phyloP scores from a whole-genome alignment of 1,284 basidiomycete species.

The Cryptococcus sp. region DNA sequence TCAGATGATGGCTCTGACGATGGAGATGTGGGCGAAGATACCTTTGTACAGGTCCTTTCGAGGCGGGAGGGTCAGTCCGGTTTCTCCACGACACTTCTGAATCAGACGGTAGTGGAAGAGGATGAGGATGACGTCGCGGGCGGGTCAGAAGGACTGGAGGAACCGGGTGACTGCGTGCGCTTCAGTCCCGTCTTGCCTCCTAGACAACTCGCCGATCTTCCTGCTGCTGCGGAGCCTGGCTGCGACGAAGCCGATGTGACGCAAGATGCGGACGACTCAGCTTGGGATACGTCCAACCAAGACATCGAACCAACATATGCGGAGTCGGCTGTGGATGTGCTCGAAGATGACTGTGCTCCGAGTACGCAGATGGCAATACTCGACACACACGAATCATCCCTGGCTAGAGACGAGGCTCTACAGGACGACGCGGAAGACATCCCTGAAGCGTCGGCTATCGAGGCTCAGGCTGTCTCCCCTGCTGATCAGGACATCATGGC shows the following conservation, averaged over 20 bases:
- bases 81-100: not conserved
- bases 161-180: not conserved
- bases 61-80: not conserved
- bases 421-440: no score
- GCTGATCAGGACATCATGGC: no score
- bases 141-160: not conserved
- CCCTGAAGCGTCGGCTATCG: no score
- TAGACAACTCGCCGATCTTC: not conserved
- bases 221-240: not conserved
- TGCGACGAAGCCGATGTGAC: constrained; percentile 8
- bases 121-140: not conserved
- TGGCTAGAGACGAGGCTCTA: no score
- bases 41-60: constrained; percentile 17
- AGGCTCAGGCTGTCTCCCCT: no score
- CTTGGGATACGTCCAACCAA: constrained; percentile 7
- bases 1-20: constrained; percentile 21
- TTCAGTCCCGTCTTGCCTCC: constrained; percentile 2
- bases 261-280: constrained; percentile 4
- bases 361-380: no score
- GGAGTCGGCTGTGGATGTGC: not conserved
- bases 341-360: no score
- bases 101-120: constrained; percentile 1
- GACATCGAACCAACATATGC: not conserved
- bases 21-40: constrained; percentile 21
- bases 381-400: no score